A percentile compares a stretch with the other conserved stretches of the same genome.
These are phyloP conservation scores for Apiotrichum mycotoxinovorans DNA, from an alignment of 1,284 basidiomycete species.

Conservation along the genomic window DNA sequence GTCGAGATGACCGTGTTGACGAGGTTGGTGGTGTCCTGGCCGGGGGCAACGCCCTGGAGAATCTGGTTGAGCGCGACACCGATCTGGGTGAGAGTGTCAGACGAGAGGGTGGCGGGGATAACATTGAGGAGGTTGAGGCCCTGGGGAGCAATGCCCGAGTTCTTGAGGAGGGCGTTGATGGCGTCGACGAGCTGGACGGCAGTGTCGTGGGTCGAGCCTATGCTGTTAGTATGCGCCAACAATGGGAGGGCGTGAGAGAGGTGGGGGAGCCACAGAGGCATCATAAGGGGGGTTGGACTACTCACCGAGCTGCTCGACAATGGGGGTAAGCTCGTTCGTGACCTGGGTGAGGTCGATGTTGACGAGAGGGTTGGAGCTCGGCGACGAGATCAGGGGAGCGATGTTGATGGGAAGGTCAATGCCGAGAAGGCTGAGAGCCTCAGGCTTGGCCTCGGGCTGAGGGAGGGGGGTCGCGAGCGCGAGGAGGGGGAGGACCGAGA, in stretches of 20 bases:
- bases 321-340: too few species aligned
- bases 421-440: neutral
- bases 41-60: neutral
- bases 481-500: neutral
- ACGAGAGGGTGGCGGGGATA: neutral
- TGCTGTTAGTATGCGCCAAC: neutral
- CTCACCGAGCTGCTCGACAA: too few species aligned
- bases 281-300: too few species aligned
- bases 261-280: too few species aligned
- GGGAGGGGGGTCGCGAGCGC: neutral
- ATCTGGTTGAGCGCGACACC: neutral
- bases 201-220: neutral
- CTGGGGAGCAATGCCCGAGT: neutral
- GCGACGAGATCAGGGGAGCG: too few species aligned
- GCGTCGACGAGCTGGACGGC: neutral
- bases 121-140: neutral
- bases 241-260: neutral
- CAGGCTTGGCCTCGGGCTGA: neutral
- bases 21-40: neutral
- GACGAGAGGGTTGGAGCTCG: too few species aligned
- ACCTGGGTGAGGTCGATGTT: too few species aligned
- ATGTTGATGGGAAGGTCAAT: neutral
- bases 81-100: neutral
- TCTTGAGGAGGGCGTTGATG: constrained; percentile 1
- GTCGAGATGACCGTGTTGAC: constrained; percentile 1